Base-by-base conservation (phyloP, 2,329 filamentous ascomycete species). In the Sarocladium strictum region DNA sequence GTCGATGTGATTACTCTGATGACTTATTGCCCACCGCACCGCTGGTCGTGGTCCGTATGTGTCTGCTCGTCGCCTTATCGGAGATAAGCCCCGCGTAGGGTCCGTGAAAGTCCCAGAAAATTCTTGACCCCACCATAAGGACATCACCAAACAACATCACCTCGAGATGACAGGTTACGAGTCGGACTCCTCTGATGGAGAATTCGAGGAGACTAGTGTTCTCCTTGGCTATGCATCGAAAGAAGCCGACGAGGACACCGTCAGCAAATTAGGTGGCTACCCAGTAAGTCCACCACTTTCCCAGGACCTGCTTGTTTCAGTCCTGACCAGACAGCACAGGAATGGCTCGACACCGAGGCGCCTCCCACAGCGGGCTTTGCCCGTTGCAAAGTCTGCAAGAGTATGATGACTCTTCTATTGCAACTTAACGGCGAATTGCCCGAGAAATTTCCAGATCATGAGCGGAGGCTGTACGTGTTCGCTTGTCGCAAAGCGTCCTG, bases 401-500 rank as follows among this genome's bases (percentile, higher is more conserved):
- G 85, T 53, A 72, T 90, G 53, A 90, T 97, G 83, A 85, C 84
- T 1, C 79, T 97, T 11, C 81, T 99, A 2, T 80, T 99, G 47
- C 91, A 99, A 70, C 80, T 99, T 26, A 90, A 99, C 70, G 92
- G 84, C 63, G 91, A 97, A 67, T 79, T 97, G 3, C 92, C 91
- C 14, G 87, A 93, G 54, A 80, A 84, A 50, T 97, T 96, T 64
- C 88, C 91, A 1, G 84, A 86, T 55, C 90, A 97, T 70, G 90
- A 97, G 64, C 80, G 94, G 61, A 83, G 93, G 58, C 68, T 99
- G 17, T 97, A 97, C 65, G 77, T 99, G 12, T 91, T 96, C 68
- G 82, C 82, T 17, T 99, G 94, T 69, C 81, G 84, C 56, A 80
- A 83, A 60, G 89, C 89, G 68, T 76, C 83, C 11, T 99, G 94